These are phyloP conservation scores for Claviceps maximensis DNA, from an alignment of 2,329 filamentous ascomycete species.

Conservation along the genomic window DNA sequence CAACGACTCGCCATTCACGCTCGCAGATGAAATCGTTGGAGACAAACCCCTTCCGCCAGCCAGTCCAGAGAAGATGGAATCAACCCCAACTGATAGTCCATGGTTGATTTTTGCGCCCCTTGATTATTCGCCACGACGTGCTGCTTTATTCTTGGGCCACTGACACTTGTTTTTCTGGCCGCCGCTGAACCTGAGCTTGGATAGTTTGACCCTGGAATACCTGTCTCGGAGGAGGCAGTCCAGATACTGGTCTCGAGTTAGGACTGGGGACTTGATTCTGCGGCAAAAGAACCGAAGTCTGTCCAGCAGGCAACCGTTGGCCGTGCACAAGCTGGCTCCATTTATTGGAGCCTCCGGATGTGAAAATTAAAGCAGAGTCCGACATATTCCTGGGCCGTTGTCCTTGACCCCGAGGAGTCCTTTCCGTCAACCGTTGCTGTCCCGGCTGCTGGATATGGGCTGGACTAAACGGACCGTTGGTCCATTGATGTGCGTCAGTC, in stretches of 20 bases:
- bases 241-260: no score
- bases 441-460: conserved; percentile 4
- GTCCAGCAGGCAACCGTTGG: neutral
- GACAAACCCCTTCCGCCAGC: neutral
- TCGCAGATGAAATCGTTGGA: neutral
- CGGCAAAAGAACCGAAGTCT: neutral
- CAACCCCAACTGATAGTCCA: conserved; percentile 17
- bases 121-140: conserved; percentile 5
- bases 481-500: conserved; percentile 2
- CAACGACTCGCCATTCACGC: neutral
- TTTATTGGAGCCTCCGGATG: neutral
- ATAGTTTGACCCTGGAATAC: no score
- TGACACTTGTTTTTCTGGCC: no score
- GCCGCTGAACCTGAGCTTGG: no score
- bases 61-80: neutral
- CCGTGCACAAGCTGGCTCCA: neutral
- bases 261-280: no score
- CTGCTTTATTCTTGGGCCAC: neutral
- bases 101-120: conserved; percentile 13
- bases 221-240: no score
- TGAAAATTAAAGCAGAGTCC: neutral
- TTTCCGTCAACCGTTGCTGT: conserved; percentile 2
- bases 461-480: conserved; percentile 1
- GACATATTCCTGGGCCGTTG: neutral
- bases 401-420: neutral